Base-by-base conservation (phyloP, 768 basidiomycete species). In the Suillus bovinus region DNA sequence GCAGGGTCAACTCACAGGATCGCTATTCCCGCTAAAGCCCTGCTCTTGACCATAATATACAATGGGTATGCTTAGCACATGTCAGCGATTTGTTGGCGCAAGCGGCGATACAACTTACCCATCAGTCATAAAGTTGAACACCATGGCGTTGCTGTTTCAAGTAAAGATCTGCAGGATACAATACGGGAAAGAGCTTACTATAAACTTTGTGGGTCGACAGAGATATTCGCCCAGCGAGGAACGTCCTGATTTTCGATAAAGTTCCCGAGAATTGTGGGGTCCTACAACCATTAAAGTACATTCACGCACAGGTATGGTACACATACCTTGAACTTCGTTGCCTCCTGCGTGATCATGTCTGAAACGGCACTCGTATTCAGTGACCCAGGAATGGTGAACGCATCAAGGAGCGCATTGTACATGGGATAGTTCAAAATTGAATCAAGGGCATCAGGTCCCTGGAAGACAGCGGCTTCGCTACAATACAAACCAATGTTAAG, bases 21-120 rank as follows among this genome's bases (percentile, higher is more conserved):
- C 90, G 9, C 72, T 74, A 68, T 74, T 76, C 38, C 91, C 91
- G 60, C 74, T 77, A 71, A 90, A 87, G 44, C 80, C 76, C 70
- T 92, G 91, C 68, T 93, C 91, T 74, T 90, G 89, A 2, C 91
- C 91, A 63, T 91, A 90, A 71, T 93, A 93, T 13, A 91, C 83
- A 63, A 93, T 86, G 0, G 91, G 91, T 66, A 91, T 90, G n/a
- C 80, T 81, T 17, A 55, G 24, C 33, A 31, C 59, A 54, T 58
- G 58, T 34, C 33, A 31, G 33, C 46, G 42, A 55, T 20, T 34
- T 27, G 14, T 22, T 14, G 9, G 38, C 7, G 17, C 24, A 33
- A 55, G 50, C 34, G n/a, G 7, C 7, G 5, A 44, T 53, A 31
- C 27, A 20, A 55, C 63, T 68, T 58, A 72, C 80, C 91, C 90